Percentiles rank a stretch among this genome's conserved stretches.
Evolutionary conservation across 306 rosid genomes (phyloP).

Genomic region (Prunus davidiana): DNA sequence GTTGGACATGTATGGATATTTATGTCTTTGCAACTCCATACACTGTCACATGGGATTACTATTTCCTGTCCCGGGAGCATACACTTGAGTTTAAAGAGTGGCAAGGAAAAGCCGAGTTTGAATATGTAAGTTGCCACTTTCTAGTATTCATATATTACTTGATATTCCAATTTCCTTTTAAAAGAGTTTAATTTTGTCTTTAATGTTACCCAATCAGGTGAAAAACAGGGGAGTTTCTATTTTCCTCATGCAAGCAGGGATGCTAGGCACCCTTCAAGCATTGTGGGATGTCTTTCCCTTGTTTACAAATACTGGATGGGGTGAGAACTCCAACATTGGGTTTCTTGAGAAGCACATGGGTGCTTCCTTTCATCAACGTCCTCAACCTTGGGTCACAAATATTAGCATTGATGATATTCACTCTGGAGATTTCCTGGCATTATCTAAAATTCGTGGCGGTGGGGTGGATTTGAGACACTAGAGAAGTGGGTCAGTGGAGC

Average conservation of each 20-base stretch:
- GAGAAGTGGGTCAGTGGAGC: slow-evolving; percentile 99
- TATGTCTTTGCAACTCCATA: slow-evolving; percentile 96
- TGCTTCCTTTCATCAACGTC: slow-evolving; percentile 65
- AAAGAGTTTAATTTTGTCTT: slow-evolving; percentile 14
- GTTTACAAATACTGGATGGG: slow-evolving; percentile 89
- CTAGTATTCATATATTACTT: slow-evolving; percentile 1
- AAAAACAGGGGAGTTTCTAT: slow-evolving; percentile 76
- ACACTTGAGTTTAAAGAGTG: slow-evolving; percentile 77
- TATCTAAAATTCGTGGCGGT: slow-evolving; percentile 91
- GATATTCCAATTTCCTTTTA: slow-evolving; percentile 3
- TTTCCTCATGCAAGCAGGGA: slow-evolving; percentile 93
- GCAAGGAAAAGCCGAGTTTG: slow-evolving; percentile 83
- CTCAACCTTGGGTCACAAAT: slow-evolving; percentile 82
- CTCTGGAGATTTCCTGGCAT: slow-evolving; percentile 92
- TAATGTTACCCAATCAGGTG: slow-evolving; percentile 54
- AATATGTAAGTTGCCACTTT: slow-evolving; percentile 69
- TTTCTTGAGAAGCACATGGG: slow-evolving; percentile 90
- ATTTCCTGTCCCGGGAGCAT: slow-evolving; percentile 86
- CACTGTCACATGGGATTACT: slow-evolving; percentile 95
- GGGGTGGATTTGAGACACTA: slow-evolving; percentile 97
- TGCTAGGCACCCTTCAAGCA: slow-evolving; percentile 84
- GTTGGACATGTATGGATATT: slow-evolving; percentile 91
- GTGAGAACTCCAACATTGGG: slow-evolving; percentile 70
- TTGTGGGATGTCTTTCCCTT: slow-evolving; percentile 84
- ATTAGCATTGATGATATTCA: slow-evolving; percentile 72